A percentile compares a stretch with the other conserved stretches of the same genome.
phyloP scores from a whole-genome alignment of 83 land plant species.

The Picea abies region DNA sequence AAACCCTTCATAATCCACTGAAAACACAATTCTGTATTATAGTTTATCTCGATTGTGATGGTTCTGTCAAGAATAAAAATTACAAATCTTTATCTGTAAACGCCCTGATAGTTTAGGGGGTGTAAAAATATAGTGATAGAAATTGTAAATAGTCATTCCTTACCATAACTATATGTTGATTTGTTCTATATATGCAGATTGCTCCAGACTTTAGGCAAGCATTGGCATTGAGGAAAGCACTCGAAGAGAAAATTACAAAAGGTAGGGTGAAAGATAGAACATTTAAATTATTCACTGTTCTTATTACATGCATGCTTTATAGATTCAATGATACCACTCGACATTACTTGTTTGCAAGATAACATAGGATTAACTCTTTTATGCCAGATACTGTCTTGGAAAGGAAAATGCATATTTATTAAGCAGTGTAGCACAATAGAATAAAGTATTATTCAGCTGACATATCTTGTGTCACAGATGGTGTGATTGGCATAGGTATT shows the following conservation, averaged over 20 bases:
- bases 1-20: background rate
- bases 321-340: background rate
- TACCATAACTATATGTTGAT: background rate
- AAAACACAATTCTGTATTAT: background rate
- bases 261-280: slow-evolving; percentile 35
- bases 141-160: background rate
- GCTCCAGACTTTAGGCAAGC: slow-evolving; percentile 91
- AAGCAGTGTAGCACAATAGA: background rate
- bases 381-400: background rate
- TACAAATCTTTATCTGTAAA: background rate
- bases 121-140: background rate
- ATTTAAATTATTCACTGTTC: background rate
- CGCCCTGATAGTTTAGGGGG: background rate
- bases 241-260: slow-evolving; percentile 87
- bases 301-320: background rate
- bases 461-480: slow-evolving; percentile 31
- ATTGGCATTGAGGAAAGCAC: slow-evolving; percentile 57
- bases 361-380: background rate
- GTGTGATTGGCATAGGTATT: slow-evolving; percentile 58
- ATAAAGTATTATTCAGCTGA: slow-evolving; percentile 10
- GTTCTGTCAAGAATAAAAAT: background rate
- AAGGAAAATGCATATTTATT: background rate
- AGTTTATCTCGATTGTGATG: background rate
- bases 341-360: background rate
- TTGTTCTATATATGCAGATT: slow-evolving; percentile 46